Conservation (phyloP, 208 protist genomes). For the Wallacemonas sp. region DNA sequence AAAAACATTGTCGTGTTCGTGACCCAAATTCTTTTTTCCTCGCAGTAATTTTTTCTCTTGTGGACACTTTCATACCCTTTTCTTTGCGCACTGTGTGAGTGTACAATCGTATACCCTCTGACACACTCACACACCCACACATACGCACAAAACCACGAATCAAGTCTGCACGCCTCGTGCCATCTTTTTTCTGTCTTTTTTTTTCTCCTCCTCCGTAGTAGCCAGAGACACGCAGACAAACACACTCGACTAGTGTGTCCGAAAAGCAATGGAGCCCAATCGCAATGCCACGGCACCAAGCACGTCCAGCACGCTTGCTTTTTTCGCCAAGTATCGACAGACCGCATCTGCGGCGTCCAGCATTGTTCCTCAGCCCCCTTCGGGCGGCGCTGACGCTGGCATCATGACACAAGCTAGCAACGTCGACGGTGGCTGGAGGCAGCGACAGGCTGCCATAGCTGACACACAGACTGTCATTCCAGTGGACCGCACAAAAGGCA, state of each 20-base stretch:
- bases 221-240: background rate
- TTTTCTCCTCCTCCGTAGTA: background rate
- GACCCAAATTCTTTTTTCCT: background rate
- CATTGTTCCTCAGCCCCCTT: conserved; percentile 1
- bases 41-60: background rate
- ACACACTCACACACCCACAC: background rate
- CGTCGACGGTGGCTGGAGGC: background rate
- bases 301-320: background rate
- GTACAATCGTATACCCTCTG: background rate
- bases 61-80: background rate
- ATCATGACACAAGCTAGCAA: conserved; percentile 37
- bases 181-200: conserved; percentile 13
- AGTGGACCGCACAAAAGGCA: conserved; percentile 37
- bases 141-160: background rate
- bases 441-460: conserved; percentile 7
- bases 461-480: conserved; percentile 35
- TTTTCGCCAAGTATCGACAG: conserved; percentile 18
- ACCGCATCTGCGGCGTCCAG: background rate
- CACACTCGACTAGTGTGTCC: background rate
- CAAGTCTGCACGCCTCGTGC: background rate
- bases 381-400: background rate
- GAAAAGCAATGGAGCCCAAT: background rate
- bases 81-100: background rate
- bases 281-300: background rate
- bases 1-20: no score